Evolutionary conservation across 1,139 yeast species (phyloP).

Genomic region (Debaryomyces coudertii): DNA sequence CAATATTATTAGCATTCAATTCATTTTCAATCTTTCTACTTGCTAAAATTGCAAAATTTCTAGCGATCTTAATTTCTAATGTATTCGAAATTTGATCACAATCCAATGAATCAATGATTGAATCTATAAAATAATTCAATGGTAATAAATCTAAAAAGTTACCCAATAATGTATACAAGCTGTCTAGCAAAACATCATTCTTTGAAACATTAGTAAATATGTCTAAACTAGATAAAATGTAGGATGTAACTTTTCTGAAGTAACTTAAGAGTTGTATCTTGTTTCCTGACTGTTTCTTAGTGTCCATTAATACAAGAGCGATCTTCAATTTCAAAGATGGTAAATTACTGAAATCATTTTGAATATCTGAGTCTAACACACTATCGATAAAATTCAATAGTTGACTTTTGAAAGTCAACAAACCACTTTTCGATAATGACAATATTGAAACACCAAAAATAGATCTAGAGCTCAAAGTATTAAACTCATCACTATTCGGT

Average conservation of each 20-base stretch:
- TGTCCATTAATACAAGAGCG: slow-evolving; percentile 57
- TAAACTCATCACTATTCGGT: slow-evolving; percentile 40
- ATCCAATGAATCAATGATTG: slow-evolving; percentile 61
- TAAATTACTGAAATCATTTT: slow-evolving; percentile 45
- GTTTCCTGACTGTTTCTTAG: slow-evolving; percentile 31
- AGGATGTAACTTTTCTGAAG: slow-evolving; percentile 49
- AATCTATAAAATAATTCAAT: slow-evolving; percentile 66
- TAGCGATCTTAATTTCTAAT: slow-evolving; percentile 43
- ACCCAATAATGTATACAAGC: slow-evolving; percentile 54
- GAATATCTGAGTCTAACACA: slow-evolving; percentile 36
- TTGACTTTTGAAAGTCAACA: slow-evolving; percentile 51
- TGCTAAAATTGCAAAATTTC: slow-evolving; percentile 61
- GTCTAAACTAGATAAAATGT: slow-evolving; percentile 42
- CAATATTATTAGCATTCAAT: slow-evolving; percentile 41
- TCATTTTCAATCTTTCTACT: slow-evolving; percentile 72
- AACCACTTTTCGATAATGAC: slow-evolving; percentile 52
- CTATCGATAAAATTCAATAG: slow-evolving; percentile 56
- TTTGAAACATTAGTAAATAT: slow-evolving; percentile 24
- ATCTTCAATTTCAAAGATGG: slow-evolving; percentile 58
- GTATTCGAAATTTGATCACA: slow-evolving; percentile 44
- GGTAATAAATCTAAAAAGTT: slow-evolving; percentile 73
- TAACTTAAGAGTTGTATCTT: slow-evolving; percentile 36
- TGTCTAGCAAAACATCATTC: slow-evolving; percentile 25
- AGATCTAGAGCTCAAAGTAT: slow-evolving; percentile 53
- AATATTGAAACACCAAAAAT: slow-evolving; percentile 66